Evolutionary conservation across 352 stramenopile genomes (phyloP).

Genomic region (Peronospora belbahrii): DNA sequence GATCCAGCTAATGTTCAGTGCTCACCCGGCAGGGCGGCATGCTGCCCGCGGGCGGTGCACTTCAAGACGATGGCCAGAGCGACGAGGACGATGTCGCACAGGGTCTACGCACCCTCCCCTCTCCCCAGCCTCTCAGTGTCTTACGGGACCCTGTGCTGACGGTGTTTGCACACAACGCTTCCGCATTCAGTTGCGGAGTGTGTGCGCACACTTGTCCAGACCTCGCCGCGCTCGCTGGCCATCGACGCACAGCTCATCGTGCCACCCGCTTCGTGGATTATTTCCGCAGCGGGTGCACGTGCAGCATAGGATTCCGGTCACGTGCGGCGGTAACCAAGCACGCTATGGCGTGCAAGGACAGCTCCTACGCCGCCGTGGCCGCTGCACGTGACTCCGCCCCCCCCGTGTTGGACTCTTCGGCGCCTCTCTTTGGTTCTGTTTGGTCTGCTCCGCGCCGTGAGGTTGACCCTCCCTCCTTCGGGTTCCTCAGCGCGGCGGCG

Average conservation of each 20-base stretch:
- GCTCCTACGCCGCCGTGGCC: background rate
- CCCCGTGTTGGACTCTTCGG: no score
- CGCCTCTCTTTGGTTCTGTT: no score
- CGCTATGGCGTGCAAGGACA: background rate
- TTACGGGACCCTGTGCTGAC: background rate
- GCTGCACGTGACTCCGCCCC: background rate
- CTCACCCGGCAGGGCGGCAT: no score
- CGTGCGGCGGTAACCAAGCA: background rate
- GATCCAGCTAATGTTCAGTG: no score
- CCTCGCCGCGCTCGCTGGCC: background rate
- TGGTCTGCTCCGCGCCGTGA: background rate
- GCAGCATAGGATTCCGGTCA: background rate
- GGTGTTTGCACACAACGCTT: constrained; percentile 10
- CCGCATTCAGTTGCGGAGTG: constrained; percentile 2
- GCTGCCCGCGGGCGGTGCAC: no score
- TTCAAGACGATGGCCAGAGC: no score
- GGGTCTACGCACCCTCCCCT: no score
- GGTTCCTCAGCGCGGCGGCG: background rate
- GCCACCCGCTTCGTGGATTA: background rate
- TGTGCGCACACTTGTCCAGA: background rate
- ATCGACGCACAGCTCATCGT: no score
- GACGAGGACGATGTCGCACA: no score
- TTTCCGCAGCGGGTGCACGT: constrained; percentile 2
- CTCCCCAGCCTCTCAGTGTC: no score
- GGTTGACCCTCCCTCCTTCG: background rate